phyloP scores from a whole-genome alignment of 148 eudicot species.

The Fagopyrum tataricum region DNA sequence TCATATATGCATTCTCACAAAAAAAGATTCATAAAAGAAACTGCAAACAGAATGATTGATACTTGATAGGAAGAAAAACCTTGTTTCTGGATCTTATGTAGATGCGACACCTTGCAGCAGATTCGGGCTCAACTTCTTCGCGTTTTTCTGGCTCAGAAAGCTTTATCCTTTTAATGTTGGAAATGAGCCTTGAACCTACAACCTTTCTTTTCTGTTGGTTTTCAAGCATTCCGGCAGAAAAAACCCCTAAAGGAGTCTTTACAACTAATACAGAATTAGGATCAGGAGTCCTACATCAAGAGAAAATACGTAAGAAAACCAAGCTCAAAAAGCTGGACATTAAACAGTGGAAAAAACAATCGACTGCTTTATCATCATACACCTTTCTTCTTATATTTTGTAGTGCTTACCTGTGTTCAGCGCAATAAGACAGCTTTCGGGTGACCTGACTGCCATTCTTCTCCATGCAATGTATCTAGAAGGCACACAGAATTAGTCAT shows the following conservation, averaged over 20 bases:
- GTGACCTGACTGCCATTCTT: slow-evolving; percentile 49
- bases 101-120: slow-evolving; percentile 84
- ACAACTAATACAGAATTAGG: slow-evolving; percentile 64
- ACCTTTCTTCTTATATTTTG: not conserved
- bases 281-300: slow-evolving; percentile 52
- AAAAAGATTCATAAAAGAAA: not conserved
- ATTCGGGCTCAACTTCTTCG: slow-evolving; percentile 32
- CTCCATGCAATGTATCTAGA: slow-evolving; percentile 76
- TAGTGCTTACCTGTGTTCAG: slow-evolving; percentile 55
- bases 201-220: slow-evolving; percentile 43
- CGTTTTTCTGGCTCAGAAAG: slow-evolving; percentile 25
- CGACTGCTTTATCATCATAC: not conserved
- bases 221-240: slow-evolving; percentile 49
- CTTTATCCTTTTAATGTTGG: slow-evolving; percentile 28
- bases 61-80: slow-evolving; percentile 26
- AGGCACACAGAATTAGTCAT: not conserved
- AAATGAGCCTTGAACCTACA: slow-evolving; percentile 56
- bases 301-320: not conserved
- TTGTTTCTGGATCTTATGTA: slow-evolving; percentile 37
- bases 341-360: not conserved
- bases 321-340: not conserved
- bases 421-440: slow-evolving; percentile 72
- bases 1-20: not conserved
- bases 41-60: not conserved
- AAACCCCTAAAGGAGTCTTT: slow-evolving; percentile 55